Conservation (phyloP, 805 yeast genomes). For the Teunomyces lycoperdinae region DNA sequence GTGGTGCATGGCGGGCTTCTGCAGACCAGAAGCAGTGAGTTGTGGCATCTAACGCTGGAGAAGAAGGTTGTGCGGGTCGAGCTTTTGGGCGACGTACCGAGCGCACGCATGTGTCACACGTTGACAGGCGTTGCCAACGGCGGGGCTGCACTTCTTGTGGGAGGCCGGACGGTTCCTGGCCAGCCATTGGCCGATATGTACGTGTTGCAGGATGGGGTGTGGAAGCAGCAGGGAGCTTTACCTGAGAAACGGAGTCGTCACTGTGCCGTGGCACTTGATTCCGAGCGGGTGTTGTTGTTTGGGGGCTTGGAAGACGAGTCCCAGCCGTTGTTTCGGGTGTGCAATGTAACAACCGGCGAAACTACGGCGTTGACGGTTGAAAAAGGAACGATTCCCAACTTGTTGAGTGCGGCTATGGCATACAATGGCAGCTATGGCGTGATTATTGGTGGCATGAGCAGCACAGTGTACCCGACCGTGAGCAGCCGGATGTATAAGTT, state of each 20-base stretch:
- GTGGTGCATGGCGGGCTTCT: slow-evolving; percentile 41
- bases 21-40: slow-evolving; percentile 24
- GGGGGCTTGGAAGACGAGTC: slow-evolving; percentile 42
- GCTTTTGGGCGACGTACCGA: slow-evolving; percentile 14
- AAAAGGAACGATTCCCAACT: slow-evolving; percentile 19
- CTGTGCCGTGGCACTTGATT: slow-evolving; percentile 27
- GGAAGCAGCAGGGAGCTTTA: slow-evolving; percentile 41
- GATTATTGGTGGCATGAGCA: slow-evolving; percentile 48
- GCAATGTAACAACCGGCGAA: slow-evolving; percentile 12
- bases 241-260: slow-evolving; percentile 53
- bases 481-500: slow-evolving; percentile 36
- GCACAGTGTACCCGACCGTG: slow-evolving; percentile 25
- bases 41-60: neutral
- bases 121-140: slow-evolving; percentile 32
- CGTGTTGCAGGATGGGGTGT: slow-evolving; percentile 20
- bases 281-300: slow-evolving; percentile 38
- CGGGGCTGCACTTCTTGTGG: slow-evolving; percentile 40
- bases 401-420: slow-evolving; percentile 36
- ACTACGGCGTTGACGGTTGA: slow-evolving; percentile 16
- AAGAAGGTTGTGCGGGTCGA: neutral
- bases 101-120: slow-evolving; percentile 60
- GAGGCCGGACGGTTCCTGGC: slow-evolving; percentile 69
- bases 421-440: slow-evolving; percentile 35
- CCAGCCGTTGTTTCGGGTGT: slow-evolving; percentile 15
- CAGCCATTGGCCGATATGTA: slow-evolving; percentile 34